A percentile compares a stretch with the other conserved stretches of the same genome.
phyloP scores from a whole-genome alignment of 225 moss, liverwort and hornwort species.

The Pseudisothecium myosuroides region DNA sequence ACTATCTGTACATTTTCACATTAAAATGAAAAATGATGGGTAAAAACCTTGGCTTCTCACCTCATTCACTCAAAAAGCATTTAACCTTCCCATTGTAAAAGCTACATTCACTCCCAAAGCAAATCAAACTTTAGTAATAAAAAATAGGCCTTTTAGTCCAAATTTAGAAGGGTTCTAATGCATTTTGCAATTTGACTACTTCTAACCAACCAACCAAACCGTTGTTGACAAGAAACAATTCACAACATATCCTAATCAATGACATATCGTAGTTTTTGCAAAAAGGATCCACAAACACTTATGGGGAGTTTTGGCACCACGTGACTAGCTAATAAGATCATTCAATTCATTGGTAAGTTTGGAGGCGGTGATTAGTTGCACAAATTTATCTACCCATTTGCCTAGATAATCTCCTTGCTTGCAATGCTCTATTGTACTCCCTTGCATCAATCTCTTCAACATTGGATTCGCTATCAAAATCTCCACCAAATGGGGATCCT shows the following conservation, averaged over 20 bases:
- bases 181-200: not conserved
- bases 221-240: not conserved
- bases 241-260: not conserved
- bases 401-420: not conserved
- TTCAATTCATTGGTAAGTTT: no score
- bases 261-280: not conserved
- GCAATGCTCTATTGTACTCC: not conserved
- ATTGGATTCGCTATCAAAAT: not conserved
- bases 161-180: no score
- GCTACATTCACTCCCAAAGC: no score
- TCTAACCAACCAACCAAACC: not conserved
- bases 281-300: no score
- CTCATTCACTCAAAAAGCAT: no score
- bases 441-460: not conserved
- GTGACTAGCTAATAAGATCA: not conserved
- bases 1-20: no score
- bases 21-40: no score
- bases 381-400: not conserved
- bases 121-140: no score
- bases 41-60: no score
- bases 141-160: no score
- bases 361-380: rapidly evolving
- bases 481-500: not conserved
- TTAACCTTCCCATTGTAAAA: no score
- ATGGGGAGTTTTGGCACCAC: not conserved